phyloP scores from a whole-genome alignment of 805 yeast species.

The Zygotorulaspora sp. region DNA sequence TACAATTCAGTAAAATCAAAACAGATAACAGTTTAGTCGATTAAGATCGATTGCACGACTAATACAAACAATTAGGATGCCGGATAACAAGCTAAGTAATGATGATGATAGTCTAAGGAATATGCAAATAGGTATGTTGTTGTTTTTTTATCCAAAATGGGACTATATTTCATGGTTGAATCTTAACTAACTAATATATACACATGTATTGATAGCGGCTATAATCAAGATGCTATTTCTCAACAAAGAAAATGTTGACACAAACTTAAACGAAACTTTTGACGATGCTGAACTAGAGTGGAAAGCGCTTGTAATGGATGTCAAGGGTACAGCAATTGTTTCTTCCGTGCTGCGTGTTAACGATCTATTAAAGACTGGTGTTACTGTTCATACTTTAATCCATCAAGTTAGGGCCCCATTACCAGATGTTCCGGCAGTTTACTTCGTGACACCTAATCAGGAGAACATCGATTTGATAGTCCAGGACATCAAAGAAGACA shows the following conservation, averaged over 20 bases:
- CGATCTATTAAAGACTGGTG: slow-evolving; percentile 83
- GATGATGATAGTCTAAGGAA: slow-evolving; percentile 37
- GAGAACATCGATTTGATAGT: slow-evolving; percentile 68
- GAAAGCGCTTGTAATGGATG: slow-evolving; percentile 86
- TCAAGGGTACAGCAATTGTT: slow-evolving; percentile 73
- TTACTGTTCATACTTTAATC: slow-evolving; percentile 81
- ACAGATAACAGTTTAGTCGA: no score
- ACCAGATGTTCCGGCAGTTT: slow-evolving; percentile 92
- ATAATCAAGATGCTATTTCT: slow-evolving; percentile 82
- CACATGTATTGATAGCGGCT: slow-evolving; percentile 12
- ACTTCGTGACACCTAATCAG: slow-evolving; percentile 82
- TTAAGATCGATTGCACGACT: no score
- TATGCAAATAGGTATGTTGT: slow-evolving; percentile 38
- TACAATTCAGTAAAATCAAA: no score
- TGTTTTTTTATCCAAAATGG: no score
- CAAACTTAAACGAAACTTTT: slow-evolving; percentile 51
- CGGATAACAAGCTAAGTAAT: slow-evolving; percentile 18
- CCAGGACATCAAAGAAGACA: slow-evolving; percentile 66
- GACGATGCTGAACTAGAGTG: slow-evolving; percentile 70
- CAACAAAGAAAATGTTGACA: slow-evolving; percentile 54
- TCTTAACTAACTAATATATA: no score
- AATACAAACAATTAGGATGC: no score
- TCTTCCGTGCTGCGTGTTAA: slow-evolving; percentile 91
- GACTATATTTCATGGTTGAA: no score
- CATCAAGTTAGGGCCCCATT: slow-evolving; percentile 70